Evolutionary conservation across 1,284 basidiomycete species (phyloP).

Genomic region (Ganoderma leucocontextum): DNA sequence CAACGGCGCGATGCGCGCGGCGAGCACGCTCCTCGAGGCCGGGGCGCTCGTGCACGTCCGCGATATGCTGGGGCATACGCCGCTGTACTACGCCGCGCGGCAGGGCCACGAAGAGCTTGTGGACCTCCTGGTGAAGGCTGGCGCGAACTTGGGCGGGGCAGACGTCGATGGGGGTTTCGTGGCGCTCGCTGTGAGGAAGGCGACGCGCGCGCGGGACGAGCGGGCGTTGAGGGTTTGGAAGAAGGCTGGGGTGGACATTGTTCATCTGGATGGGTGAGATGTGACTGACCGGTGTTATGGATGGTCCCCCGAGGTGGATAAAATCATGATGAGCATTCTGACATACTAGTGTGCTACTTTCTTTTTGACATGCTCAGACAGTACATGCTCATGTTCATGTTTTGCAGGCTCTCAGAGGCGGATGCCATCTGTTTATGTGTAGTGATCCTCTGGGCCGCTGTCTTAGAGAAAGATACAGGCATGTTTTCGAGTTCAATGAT

Average conservation of each 20-base stretch:
- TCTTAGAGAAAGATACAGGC: too few relatives aligned
- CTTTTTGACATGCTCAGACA: too few relatives aligned
- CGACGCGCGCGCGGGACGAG: constrained; percentile 53
- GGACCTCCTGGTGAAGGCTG: constrained; percentile 73
- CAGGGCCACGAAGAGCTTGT: constrained; percentile 71
- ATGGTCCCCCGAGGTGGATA: not conserved
- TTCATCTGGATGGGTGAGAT: not conserved
- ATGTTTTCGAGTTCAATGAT: too few relatives aligned
- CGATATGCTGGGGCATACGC: constrained; percentile 82
- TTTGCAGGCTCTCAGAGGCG: not conserved
- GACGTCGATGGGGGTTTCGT: constrained; percentile 71
- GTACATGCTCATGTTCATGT: not conserved
- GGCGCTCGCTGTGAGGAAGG: constrained; percentile 56
- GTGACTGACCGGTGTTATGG: not conserved
- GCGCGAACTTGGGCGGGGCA: constrained; percentile 75
- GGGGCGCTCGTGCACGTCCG: constrained; percentile 90
- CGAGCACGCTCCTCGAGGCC: constrained; percentile 70
- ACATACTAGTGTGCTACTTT: not conserved
- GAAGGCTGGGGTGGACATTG: constrained; percentile 47
- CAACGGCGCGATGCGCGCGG: constrained; percentile 66
- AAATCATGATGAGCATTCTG: too few relatives aligned
- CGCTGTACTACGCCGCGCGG: constrained; percentile 82
- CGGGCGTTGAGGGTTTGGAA: constrained; percentile 59
- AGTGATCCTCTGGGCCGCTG: too few relatives aligned
- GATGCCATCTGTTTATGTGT: too few relatives aligned